Base-by-base conservation (phyloP, 1,139 yeast genomes). In the Hemisphaericaspora xylanilytica region DNA sequence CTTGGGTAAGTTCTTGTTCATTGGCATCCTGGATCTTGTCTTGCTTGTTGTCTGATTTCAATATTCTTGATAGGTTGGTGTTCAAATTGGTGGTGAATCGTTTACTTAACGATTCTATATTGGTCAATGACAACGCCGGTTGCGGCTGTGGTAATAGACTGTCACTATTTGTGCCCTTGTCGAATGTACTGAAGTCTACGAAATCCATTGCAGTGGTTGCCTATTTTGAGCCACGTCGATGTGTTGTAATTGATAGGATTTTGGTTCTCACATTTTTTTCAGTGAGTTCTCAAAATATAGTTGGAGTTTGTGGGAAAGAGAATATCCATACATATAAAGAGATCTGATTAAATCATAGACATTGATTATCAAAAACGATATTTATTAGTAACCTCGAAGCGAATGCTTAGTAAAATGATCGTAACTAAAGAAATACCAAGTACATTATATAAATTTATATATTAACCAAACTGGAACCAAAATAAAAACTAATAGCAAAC, bases 71-170 rank as follows among this genome's bases (percentile, higher is more conserved):
- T 35, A 26, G 18, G 25, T 29, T 33, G 37, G 36, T 28, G 12
- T 39, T 39, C 44, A 70, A 58, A 29, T 58, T 61, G 35, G 73
- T 56, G 15, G 31, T 28, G 37, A 70, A 50, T 37, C 56, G 59
- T 42, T 66, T 61, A 29, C 73, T 62, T 12, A 70, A 45, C 32
- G 43, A 57, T 41, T 69, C 74, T 20, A 70, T 67, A 45, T 70
- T 68, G 2, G 75, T 73, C 20, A 71, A 49, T n/a, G 73, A 58
- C 26, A 70, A 59, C n/a, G 75, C 67, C 15, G 75, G 74, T 42
- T 70, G 74, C 4, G 75, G 75, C 36, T 65, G 69, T 4, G 74
- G 74, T 17, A 65, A 52, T 38, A 24, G 27, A n/a, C 22, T 28
- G 13, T 16, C 15, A 26, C 21, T 27, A 33, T 33, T 17, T 53